These are phyloP conservation scores for Rubus parviflorus DNA, from an alignment of 306 rosid species.

Conservation along the genomic window DNA sequence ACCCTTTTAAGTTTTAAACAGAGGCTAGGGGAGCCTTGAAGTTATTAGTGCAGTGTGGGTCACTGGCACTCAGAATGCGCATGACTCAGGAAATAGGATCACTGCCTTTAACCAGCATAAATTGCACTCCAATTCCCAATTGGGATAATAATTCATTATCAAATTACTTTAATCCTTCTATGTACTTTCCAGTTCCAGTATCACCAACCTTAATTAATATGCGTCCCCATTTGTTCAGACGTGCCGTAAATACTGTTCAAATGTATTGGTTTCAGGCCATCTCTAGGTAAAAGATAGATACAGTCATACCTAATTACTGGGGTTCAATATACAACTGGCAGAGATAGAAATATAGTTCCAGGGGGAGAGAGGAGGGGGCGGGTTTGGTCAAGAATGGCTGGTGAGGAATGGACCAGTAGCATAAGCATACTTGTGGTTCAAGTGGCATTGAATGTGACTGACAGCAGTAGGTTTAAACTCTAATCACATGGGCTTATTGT, in stretches of 20 bases:
- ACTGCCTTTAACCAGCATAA: neutral
- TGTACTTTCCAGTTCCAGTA: neutral
- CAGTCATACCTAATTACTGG: neutral
- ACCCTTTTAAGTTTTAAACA: neutral
- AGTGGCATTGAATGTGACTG: neutral
- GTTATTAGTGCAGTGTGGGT: neutral
- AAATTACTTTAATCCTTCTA: neutral
- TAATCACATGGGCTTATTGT: neutral
- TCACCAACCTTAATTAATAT: neutral
- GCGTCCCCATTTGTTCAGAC: no score
- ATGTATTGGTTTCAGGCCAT: no score
- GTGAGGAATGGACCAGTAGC: slow-evolving; percentile 4
- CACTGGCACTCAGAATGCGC: slow-evolving; percentile 4
- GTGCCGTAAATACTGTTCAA: neutral
- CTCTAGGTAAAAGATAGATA: neutral
- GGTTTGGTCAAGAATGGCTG: slow-evolving; percentile 22
- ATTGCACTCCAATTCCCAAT: neutral
- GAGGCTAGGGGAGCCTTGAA: neutral
- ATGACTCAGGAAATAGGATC: neutral
- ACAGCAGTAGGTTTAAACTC: neutral
- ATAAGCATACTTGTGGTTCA: neutral
- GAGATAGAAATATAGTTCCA: neutral
- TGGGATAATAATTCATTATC: neutral
- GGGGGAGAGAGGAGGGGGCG: no score
- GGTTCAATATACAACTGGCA: neutral